Conservation (phyloP, 805 yeast genomes). For the Sugiyamaella floridensis region DNA sequence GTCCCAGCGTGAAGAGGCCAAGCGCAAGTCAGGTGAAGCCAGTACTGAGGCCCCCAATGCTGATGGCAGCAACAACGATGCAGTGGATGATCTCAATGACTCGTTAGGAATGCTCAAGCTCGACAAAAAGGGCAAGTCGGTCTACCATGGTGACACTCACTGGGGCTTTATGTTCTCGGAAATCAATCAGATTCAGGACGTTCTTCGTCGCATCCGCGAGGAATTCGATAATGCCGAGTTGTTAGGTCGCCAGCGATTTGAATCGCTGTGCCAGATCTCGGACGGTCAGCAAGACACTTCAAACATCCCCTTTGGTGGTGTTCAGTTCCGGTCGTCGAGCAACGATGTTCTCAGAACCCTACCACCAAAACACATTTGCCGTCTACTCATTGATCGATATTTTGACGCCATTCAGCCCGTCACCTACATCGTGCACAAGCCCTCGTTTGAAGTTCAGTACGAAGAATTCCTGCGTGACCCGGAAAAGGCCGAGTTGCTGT, state of each 20-base stretch:
- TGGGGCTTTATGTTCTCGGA: slow-evolving; percentile 30
- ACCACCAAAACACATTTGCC: slow-evolving; percentile 22
- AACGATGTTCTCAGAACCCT: slow-evolving; percentile 22
- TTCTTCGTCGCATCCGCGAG: slow-evolving; percentile 14
- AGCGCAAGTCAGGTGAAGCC: neutral
- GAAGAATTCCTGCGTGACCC: slow-evolving; percentile 27
- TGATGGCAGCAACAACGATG: slow-evolving; percentile 9
- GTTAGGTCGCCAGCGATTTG: slow-evolving; percentile 5
- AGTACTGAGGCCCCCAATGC: slow-evolving; percentile 10
- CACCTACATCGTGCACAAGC: slow-evolving; percentile 24
- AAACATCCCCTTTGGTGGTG: slow-evolving; percentile 12
- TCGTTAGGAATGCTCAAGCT: slow-evolving; percentile 31
- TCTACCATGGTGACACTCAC: slow-evolving; percentile 32
- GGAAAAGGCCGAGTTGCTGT: slow-evolving; percentile 23
- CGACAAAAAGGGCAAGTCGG: slow-evolving; percentile 27
- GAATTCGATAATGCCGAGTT: slow-evolving; percentile 6
- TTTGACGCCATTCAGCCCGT: slow-evolving; percentile 25
- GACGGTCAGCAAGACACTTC: slow-evolving; percentile 8
- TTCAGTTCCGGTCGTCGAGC: slow-evolving; percentile 13
- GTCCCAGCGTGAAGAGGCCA: slow-evolving; percentile 7
- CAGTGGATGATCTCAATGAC: slow-evolving; percentile 20
- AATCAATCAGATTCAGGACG: slow-evolving; percentile 19
- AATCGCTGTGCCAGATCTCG: slow-evolving; percentile 7
- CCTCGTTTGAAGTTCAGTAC: slow-evolving; percentile 24
- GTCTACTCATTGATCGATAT: slow-evolving; percentile 23